Evolutionary conservation across 768 basidiomycete genomes (phyloP).

Genomic region (Mycena polygramma): DNA sequence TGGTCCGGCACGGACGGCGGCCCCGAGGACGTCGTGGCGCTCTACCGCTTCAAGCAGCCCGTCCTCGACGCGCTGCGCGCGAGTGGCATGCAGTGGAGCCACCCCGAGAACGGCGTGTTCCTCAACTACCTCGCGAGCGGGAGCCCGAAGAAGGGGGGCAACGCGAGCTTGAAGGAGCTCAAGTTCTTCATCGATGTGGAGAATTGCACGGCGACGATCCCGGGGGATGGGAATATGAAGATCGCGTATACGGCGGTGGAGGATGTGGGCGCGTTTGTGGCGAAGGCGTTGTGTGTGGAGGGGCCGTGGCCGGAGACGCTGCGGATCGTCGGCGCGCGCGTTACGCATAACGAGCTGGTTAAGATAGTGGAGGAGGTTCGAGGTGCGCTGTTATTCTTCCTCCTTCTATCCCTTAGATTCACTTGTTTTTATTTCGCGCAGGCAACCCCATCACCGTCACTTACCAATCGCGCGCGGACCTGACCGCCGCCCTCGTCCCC

Average conservation of each 20-base stretch:
- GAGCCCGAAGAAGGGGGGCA: not conserved
- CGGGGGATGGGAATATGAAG: slow-evolving; percentile 10
- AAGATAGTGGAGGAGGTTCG: slow-evolving; percentile 9
- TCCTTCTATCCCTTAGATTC: not conserved
- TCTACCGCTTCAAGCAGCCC: slow-evolving; percentile 16
- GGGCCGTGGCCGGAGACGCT: slow-evolving; percentile 7
- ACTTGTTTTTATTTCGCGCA: not conserved
- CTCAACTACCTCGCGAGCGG: slow-evolving; percentile 17
- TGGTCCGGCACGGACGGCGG: slow-evolving; percentile 15
- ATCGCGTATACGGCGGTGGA: slow-evolving; percentile 6
- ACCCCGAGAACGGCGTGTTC: slow-evolving; percentile 11
- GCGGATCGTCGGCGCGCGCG: not conserved
- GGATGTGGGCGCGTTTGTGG: slow-evolving; percentile 17
- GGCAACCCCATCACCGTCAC: slow-evolving; percentile 5
- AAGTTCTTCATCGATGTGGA: slow-evolving; percentile 21
- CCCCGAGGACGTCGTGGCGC: slow-evolving; percentile 6
- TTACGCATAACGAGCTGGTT: slow-evolving; percentile 10
- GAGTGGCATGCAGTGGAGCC: slow-evolving; percentile 12
- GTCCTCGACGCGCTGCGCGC: slow-evolving; percentile 7
- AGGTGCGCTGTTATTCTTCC: no score
- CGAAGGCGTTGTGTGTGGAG: not conserved
- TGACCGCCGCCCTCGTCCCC: not conserved
- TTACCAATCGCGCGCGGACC: not conserved
- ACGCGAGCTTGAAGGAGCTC: slow-evolving; percentile 3
- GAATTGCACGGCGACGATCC: slow-evolving; percentile 16